Conservation (phyloP, 2,329 filamentous ascomycete genomes). For the Colletotrichum sp. region DNA sequence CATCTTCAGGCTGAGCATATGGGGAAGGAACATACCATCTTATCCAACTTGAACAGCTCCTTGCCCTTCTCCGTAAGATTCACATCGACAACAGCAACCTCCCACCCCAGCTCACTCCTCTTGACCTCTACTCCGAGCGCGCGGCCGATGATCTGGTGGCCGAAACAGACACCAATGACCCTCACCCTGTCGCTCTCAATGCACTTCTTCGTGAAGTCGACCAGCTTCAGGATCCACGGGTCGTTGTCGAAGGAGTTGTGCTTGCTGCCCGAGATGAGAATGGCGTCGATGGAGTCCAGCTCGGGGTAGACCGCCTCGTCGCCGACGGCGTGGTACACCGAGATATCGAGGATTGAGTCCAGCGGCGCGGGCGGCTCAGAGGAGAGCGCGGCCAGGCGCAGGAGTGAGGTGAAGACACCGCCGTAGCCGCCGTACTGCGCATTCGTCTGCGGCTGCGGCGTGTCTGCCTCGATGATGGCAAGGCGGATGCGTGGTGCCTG, state of each 20-base stretch:
- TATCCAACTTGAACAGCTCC: constrained; percentile 72
- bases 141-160: constrained; percentile 83
- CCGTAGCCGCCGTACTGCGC: constrained; percentile 75
- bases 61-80: constrained; percentile 72
- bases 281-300: constrained; percentile 77
- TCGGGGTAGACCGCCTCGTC: constrained; percentile 71
- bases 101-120: constrained; percentile 75
- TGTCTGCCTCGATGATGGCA: constrained; percentile 89
- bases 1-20: background rate
- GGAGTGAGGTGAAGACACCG: constrained; percentile 69
- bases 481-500: constrained; percentile 67
- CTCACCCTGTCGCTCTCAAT: constrained; percentile 67
- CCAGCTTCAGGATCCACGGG: constrained; percentile 78
- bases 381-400: constrained; percentile 57
- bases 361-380: constrained; percentile 46
- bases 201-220: constrained; percentile 67
- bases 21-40: constrained; percentile 44
- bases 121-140: constrained; percentile 73
- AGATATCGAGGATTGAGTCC: constrained; percentile 58
- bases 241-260: constrained; percentile 76
- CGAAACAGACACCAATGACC: constrained; percentile 85
- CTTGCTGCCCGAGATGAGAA: constrained; percentile 80
- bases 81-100: constrained; percentile 76
- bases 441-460: constrained; percentile 68
- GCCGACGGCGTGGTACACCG: constrained; percentile 73